Conservation (phyloP, 139 green algal species). For the Chlorella sp. region DNA sequence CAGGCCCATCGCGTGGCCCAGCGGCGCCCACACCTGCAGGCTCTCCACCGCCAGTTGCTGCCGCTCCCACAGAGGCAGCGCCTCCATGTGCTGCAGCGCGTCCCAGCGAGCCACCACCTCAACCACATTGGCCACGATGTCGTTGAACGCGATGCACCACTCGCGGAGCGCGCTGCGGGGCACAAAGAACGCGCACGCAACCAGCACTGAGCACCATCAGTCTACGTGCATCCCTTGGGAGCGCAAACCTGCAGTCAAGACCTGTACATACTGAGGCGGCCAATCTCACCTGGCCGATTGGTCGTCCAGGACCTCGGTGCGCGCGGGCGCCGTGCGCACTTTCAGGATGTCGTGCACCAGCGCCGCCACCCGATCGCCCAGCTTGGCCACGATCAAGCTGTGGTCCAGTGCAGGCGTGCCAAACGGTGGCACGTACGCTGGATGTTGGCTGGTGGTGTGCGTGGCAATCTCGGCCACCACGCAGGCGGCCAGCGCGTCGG, state of each 20-base stretch:
- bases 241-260: not conserved
- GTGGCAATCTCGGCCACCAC: conserved; percentile 67
- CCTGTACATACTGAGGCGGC: not conserved
- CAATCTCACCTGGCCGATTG: conserved; percentile 46
- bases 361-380: conserved; percentile 50
- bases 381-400: conserved; percentile 43
- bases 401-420: conserved; percentile 33
- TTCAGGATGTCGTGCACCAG: conserved; percentile 64
- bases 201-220: not conserved
- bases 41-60: conserved; percentile 51
- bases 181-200: not conserved
- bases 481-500: conserved; percentile 71
- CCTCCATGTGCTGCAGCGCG: conserved; percentile 47
- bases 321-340: conserved; percentile 53
- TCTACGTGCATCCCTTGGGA: not conserved
- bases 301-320: conserved; percentile 81
- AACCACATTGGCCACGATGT: conserved; percentile 71
- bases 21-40: conserved; percentile 78
- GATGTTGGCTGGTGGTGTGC: not conserved
- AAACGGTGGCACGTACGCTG: no score
- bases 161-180: conserved; percentile 65
- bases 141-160: conserved; percentile 80
- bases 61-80: conserved; percentile 30
- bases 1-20: conserved; percentile 79
- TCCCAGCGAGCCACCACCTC: conserved; percentile 76